These are phyloP conservation scores for Alternaria sp. DNA, from an alignment of 2,329 filamentous ascomycete species.

Conservation along the genomic window DNA sequence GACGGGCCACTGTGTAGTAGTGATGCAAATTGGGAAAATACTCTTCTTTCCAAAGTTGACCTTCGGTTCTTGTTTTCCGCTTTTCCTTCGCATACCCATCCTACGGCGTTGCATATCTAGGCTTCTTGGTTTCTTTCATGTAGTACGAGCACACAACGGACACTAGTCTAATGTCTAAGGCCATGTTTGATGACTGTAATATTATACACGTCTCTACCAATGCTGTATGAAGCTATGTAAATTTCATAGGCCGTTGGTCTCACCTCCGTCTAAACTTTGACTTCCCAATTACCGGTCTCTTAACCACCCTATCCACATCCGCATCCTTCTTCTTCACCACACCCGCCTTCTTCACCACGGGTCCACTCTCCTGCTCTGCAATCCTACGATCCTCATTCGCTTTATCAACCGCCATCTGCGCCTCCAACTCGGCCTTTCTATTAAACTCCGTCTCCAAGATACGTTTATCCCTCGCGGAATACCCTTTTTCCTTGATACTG, in stretches of 20 bases:
- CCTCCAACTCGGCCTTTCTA: slow-evolving; percentile 88
- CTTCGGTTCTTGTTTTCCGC: not conserved
- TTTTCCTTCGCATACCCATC: slow-evolving; percentile 25
- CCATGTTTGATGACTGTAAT: not conserved
- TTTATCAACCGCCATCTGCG: slow-evolving; percentile 89
- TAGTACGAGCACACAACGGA: slow-evolving; percentile 15
- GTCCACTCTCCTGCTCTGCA: slow-evolving; percentile 47
- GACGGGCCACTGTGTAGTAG: not conserved
- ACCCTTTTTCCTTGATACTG: slow-evolving; percentile 96
- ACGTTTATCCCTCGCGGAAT: slow-evolving; percentile 83
- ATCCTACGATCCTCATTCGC: slow-evolving; percentile 67
- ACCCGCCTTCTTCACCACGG: slow-evolving; percentile 37
- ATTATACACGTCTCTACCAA: not conserved
- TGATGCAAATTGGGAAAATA: not conserved
- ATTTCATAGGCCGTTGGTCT: not conserved
- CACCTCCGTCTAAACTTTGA: slow-evolving; percentile 36
- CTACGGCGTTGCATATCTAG: slow-evolving; percentile 10
- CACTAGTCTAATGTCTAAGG: slow-evolving; percentile 9
- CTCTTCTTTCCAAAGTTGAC: slow-evolving; percentile 2
- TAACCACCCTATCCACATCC: slow-evolving; percentile 52
- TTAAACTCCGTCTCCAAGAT: slow-evolving; percentile 94
- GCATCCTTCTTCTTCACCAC: slow-evolving; percentile 42
- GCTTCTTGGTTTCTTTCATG: not conserved
- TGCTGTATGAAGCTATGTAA: not conserved
- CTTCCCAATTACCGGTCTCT: slow-evolving; percentile 49